These are phyloP conservation scores for Botryotinia convoluta DNA, from an alignment of 2,329 filamentous ascomycete species.

Conservation along the genomic window DNA sequence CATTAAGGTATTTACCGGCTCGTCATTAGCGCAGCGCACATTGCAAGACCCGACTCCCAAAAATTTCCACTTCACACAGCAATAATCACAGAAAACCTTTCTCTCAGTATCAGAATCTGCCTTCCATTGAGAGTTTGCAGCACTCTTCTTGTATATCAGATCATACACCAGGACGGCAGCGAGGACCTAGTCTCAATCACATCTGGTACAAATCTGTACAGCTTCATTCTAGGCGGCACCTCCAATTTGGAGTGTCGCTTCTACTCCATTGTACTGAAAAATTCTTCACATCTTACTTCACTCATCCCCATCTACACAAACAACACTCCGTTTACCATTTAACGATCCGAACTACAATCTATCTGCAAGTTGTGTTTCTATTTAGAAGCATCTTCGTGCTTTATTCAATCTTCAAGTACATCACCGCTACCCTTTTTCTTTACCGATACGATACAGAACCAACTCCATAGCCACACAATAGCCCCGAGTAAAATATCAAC, in stretches of 20 bases:
- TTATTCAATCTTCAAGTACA: too few relatives aligned
- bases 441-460: neutral
- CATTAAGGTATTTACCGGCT: neutral
- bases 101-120: neutral
- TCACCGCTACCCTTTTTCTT: neutral
- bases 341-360: neutral
- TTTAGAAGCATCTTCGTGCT: too few relatives aligned
- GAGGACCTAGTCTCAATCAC: neutral
- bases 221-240: too few relatives aligned
- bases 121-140: neutral
- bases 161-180: neutral
- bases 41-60: neutral
- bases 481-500: neutral
- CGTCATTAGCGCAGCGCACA: neutral
- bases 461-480: neutral
- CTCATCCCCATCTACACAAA: neutral
- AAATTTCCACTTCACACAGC: too few relatives aligned
- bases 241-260: neutral
- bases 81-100: neutral
- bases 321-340: neutral
- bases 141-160: too few relatives aligned
- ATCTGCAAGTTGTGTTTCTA: neutral
- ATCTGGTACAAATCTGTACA: neutral
- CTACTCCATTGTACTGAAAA: neutral
- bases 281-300: neutral